phyloP scores from a whole-genome alignment of 495 filamentous ascomycete genomes.

The Trichocladium antarcticum region DNA sequence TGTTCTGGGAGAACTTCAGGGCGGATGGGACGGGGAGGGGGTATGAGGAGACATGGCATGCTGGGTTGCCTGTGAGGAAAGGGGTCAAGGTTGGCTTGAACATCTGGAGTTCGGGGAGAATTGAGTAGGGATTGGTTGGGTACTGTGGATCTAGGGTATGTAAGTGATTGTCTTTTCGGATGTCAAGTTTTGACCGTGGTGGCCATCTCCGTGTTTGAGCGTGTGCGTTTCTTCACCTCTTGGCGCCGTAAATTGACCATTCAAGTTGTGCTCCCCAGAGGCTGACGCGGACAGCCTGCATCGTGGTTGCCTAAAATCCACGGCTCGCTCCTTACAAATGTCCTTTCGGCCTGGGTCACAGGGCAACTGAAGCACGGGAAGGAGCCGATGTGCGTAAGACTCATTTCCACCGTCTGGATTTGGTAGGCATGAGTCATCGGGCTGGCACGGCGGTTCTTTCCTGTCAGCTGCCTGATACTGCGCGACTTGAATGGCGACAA shows the following conservation, averaged over 20 bases:
- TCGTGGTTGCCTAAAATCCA: too few relatives aligned
- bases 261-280: background rate
- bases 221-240: too few relatives aligned
- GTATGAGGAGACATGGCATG: slow-evolving; percentile 40
- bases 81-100: slow-evolving; percentile 39
- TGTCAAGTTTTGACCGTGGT: too few relatives aligned
- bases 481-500: background rate
- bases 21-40: slow-evolving; percentile 34
- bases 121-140: slow-evolving; percentile 18
- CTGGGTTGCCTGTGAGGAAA: slow-evolving; percentile 34
- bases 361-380: background rate
- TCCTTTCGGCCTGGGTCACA: background rate
- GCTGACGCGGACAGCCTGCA: too few relatives aligned
- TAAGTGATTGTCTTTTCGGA: too few relatives aligned
- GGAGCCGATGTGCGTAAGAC: background rate
- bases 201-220: too few relatives aligned
- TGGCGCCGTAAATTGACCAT: background rate
- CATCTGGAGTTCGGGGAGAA: slow-evolving; percentile 37
- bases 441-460: background rate
- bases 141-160: too few relatives aligned
- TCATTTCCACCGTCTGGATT: slow-evolving; percentile 4
- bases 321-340: background rate
- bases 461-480: background rate
- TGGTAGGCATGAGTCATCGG: slow-evolving; percentile 5
- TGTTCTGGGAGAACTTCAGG: slow-evolving; percentile 42